A percentile compares a stretch with the other conserved stretches of the same genome.
These are phyloP conservation scores for Vigna unguiculata DNA, from an alignment of 306 rosid species.

Conservation along the genomic window DNA sequence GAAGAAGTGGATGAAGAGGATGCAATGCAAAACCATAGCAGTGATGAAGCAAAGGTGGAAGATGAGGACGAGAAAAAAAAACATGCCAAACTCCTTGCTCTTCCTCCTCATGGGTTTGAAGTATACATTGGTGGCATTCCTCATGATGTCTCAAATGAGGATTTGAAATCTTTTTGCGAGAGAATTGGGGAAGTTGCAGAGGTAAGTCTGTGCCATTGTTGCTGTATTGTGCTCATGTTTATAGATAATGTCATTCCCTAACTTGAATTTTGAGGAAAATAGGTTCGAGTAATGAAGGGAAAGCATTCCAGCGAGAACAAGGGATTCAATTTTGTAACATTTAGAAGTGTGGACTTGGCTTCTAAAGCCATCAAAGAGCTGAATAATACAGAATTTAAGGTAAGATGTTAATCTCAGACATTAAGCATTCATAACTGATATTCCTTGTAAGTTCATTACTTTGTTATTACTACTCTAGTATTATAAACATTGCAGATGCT, in stretches of 20 bases:
- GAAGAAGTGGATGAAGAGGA: slow-evolving; percentile 72
- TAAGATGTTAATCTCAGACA: slow-evolving; percentile 37
- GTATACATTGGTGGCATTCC: slow-evolving; percentile 95
- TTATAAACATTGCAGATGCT: slow-evolving; percentile 27
- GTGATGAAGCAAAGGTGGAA: slow-evolving; percentile 48
- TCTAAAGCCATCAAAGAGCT: slow-evolving; percentile 85
- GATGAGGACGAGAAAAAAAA: slow-evolving; percentile 74
- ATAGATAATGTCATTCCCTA: slow-evolving; percentile 26
- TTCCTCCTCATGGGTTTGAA: slow-evolving; percentile 99
- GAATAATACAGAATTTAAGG: slow-evolving; percentile 83
- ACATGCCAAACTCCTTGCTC: slow-evolving; percentile 86
- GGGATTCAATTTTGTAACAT: slow-evolving; percentile 93
- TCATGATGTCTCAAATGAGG: slow-evolving; percentile 68
- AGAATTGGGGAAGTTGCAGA: slow-evolving; percentile 80
- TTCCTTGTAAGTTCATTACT: slow-evolving; percentile 18
- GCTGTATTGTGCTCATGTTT: slow-evolving; percentile 13
- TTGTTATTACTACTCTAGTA: slow-evolving; percentile 2
- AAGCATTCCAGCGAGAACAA: slow-evolving; percentile 78
- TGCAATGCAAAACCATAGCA: slow-evolving; percentile 43
- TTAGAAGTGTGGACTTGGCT: slow-evolving; percentile 78
- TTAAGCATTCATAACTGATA: slow-evolving; percentile 10
- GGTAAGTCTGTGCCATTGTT: slow-evolving; percentile 57
- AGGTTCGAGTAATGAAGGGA: slow-evolving; percentile 94
- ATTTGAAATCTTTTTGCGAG: slow-evolving; percentile 76
- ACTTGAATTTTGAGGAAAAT: slow-evolving; percentile 49